Evolutionary conservation across 75 land plant species (phyloP), one percentile per base, ranked within the genome.

Genomic region (Chamaecyparis obtusa): DNA sequence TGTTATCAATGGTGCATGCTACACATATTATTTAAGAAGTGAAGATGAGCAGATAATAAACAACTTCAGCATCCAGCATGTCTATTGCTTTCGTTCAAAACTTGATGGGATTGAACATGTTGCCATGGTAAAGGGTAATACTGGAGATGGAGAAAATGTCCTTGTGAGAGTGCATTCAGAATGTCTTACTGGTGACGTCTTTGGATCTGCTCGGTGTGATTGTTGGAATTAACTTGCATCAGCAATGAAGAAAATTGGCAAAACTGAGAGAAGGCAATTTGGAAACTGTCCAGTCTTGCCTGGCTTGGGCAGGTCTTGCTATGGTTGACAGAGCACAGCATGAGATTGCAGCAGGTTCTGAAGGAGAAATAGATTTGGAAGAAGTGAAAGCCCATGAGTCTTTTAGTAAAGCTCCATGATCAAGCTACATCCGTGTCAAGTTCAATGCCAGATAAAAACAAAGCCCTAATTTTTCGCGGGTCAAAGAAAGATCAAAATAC

Each of bases 161-260:
- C 92, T 96, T 5, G 99, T 97, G 43, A 92, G 99, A 48, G 97
- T 98, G 32, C 99, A 98, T 87, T 98, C 99, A 21, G 99, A 98
- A 84, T 98, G 99, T 85, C 89, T 98, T 43, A 98, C 99, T 19
- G 99, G 99, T 27, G 99, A 98, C 83, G 93, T 95, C 76, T 94
- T 97, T 93, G 95, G 97, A 60, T 98, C 99, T 37, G 94, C 97
- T 44, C 91, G 99, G 37, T 98, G 99, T 89, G 99, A 98, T 87
- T 98, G 99, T 89, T 99, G 99, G 6, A 94, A 90, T 86, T 99
- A 98, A 89, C 93, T 98, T 48, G 92, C 90, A 33, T 87, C 94
- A 54, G 99, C 96, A n/a, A 92, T 97, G 99, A 88, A 93, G 84
- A 87, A 91, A 64, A 97, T 98, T 37, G 94, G 96, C 82, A 87